These are phyloP conservation scores for Litsea cubeba DNA, from an alignment of 164 flowering plant species.

Conservation along the genomic window DNA sequence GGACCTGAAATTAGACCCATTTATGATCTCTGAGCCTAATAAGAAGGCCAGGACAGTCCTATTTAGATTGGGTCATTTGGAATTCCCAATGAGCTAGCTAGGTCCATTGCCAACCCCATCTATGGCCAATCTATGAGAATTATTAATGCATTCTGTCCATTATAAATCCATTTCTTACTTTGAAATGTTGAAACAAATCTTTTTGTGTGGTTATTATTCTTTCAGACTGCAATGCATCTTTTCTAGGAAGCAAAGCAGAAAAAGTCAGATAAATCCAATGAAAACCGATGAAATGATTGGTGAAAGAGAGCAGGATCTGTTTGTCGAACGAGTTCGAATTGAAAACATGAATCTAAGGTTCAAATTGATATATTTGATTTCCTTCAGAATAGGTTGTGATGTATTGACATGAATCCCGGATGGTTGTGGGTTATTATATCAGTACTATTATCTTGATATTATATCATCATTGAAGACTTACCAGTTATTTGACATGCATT, in stretches of 20 bases:
- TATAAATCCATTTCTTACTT: neutral
- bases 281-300: slow-evolving; percentile 66
- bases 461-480: neutral
- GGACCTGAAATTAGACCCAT: neutral
- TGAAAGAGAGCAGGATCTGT: slow-evolving; percentile 32
- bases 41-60: neutral
- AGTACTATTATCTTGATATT: neutral
- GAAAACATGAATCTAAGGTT: slow-evolving; percentile 87
- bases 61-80: neutral
- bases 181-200: slow-evolving; percentile 1
- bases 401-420: neutral
- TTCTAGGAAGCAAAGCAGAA: slow-evolving; percentile 34
- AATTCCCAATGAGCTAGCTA: neutral
- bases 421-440: neutral
- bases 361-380: neutral
- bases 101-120: neutral
- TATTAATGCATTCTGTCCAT: too few species aligned
- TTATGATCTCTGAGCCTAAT: neutral
- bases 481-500: neutral
- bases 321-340: slow-evolving; percentile 77
- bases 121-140: neutral
- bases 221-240: slow-evolving; percentile 53
- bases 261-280: slow-evolving; percentile 44
- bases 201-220: slow-evolving; percentile 20
- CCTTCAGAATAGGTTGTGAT: neutral